A percentile compares a stretch with the other conserved stretches of the same genome.
phyloP scores from a whole-genome alignment of 2,329 filamentous ascomycete genomes.

The Botrytis paeoniae region DNA sequence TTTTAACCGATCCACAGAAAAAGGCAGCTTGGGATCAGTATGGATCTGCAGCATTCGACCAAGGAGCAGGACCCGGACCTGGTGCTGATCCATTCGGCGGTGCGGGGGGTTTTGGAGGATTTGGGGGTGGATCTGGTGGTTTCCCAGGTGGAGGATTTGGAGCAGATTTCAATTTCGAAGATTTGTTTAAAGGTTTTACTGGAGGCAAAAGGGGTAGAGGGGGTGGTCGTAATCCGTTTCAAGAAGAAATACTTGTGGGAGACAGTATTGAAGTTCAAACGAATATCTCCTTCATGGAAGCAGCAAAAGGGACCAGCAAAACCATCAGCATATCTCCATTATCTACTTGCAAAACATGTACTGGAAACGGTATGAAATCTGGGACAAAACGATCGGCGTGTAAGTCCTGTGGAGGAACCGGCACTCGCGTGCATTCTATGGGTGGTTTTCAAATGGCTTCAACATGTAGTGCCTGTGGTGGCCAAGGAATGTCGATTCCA shows the following conservation, averaged over 20 bases:
- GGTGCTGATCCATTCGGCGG: constrained; percentile 59
- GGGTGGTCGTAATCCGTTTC: constrained; percentile 63
- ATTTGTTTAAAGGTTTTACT: constrained; percentile 82
- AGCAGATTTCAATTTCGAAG: constrained; percentile 90
- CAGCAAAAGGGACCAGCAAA: constrained; percentile 85
- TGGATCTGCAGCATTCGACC: constrained; percentile 83
- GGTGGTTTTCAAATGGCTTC: constrained; percentile 96
- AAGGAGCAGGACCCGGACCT: constrained; percentile 56
- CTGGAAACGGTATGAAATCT: constrained; percentile 78
- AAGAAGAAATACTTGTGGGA: constrained; percentile 79
- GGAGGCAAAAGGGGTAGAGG: constrained; percentile 46
- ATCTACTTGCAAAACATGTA: constrained; percentile 76
- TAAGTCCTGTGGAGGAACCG: constrained; percentile 79
- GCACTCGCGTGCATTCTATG: constrained; percentile 83
- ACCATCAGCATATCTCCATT: constrained; percentile 84
- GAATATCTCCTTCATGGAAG: constrained; percentile 92
- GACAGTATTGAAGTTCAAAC: constrained; percentile 95
- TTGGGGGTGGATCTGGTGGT: constrained; percentile 47
- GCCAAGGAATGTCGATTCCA: constrained; percentile 72
- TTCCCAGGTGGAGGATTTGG: constrained; percentile 63
- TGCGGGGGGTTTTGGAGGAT: constrained; percentile 56
- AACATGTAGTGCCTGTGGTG: constrained; percentile 78
- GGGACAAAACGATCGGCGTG: constrained; percentile 73
- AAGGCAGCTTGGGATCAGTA: constrained; percentile 89
- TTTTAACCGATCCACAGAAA: constrained; percentile 90